Percentiles rank a stretch among this genome's conserved stretches.
Conservation (phyloP, 371 early-diverging fungal genomes). For the Mortierella sp. region DNA sequence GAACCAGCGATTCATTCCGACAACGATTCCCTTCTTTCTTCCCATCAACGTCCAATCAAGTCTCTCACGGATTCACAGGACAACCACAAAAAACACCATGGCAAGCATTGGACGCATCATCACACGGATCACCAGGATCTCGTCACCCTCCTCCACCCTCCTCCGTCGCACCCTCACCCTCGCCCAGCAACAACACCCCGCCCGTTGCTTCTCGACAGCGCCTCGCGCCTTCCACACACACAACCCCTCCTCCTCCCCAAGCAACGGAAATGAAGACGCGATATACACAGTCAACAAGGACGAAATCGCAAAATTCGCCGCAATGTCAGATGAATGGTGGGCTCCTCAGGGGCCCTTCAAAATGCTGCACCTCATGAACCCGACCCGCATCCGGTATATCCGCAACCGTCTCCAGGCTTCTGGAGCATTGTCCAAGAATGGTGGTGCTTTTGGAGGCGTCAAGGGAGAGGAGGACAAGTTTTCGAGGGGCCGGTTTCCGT, state of each 20-base stretch:
- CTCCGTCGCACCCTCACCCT: slow-evolving; percentile 6
- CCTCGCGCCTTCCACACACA: not conserved
- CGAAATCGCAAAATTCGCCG: slow-evolving; percentile 89
- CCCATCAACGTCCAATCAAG: not conserved
- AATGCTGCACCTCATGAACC: slow-evolving; percentile 93
- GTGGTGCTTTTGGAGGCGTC: not conserved
- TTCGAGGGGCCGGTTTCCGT: slow-evolving; percentile 59
- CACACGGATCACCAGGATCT: slow-evolving; percentile 18
- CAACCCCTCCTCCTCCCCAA: not conserved
- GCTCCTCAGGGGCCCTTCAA: slow-evolving; percentile 88
- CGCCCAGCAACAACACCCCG: not conserved
- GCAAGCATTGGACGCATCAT: slow-evolving; percentile 13
- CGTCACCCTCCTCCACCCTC: not conserved
- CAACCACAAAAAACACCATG: not conserved
- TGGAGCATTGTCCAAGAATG: slow-evolving; percentile 24
- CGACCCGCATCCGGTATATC: slow-evolving; percentile 85
- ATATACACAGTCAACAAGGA: slow-evolving; percentile 71
- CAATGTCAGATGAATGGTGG: slow-evolving; percentile 91
- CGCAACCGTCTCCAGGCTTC: slow-evolving; percentile 66
- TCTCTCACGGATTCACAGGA: not conserved
- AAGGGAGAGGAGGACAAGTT: not conserved
- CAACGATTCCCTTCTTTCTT: not conserved
- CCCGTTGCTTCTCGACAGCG: not conserved
- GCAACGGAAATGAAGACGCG: not conserved
- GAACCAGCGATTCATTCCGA: slow-evolving; percentile 1